Percentiles rank a stretch among this genome's conserved stretches.
These are phyloP conservation scores for Rhizoctonia solani DNA, from an alignment of 1,284 basidiomycete species.

Conservation along the genomic window DNA sequence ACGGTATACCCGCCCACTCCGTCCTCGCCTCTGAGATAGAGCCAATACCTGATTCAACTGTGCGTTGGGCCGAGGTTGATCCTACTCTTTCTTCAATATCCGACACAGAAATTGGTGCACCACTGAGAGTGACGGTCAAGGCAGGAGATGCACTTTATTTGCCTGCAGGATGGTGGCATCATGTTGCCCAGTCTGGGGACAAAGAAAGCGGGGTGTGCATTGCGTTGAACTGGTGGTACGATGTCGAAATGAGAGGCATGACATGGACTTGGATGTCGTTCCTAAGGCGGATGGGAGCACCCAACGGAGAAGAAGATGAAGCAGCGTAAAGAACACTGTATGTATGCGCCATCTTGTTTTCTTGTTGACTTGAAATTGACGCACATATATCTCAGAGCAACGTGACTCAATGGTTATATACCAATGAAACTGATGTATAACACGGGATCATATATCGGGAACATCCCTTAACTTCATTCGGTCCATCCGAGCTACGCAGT, in stretches of 20 bases:
- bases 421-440: neutral
- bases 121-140: slow-evolving; percentile 65
- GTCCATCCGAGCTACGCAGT: slow-evolving; percentile 4
- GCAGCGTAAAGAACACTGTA: neutral
- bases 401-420: too few relatives aligned
- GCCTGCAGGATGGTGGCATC: slow-evolving; percentile 90
- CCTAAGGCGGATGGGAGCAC: slow-evolving; percentile 51
- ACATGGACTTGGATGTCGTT: slow-evolving; percentile 69
- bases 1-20: slow-evolving; percentile 55
- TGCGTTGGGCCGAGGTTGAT: slow-evolving; percentile 79
- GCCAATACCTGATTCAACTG: slow-evolving; percentile 51
- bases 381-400: neutral
- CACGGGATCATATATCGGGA: neutral
- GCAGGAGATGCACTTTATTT: slow-evolving; percentile 85
- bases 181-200: slow-evolving; percentile 68
- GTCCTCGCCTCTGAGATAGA: slow-evolving; percentile 48
- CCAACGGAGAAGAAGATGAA: slow-evolving; percentile 12
- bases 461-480: neutral
- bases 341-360: too few relatives aligned
- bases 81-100: slow-evolving; percentile 48
- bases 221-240: slow-evolving; percentile 90
- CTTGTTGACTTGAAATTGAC: neutral
- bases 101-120: slow-evolving; percentile 49
- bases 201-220: slow-evolving; percentile 55
- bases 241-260: slow-evolving; percentile 70